These are phyloP conservation scores for Nevesoporus exiguus DNA, from an alignment of 768 basidiomycete genomes.

Conservation along the genomic window DNA sequence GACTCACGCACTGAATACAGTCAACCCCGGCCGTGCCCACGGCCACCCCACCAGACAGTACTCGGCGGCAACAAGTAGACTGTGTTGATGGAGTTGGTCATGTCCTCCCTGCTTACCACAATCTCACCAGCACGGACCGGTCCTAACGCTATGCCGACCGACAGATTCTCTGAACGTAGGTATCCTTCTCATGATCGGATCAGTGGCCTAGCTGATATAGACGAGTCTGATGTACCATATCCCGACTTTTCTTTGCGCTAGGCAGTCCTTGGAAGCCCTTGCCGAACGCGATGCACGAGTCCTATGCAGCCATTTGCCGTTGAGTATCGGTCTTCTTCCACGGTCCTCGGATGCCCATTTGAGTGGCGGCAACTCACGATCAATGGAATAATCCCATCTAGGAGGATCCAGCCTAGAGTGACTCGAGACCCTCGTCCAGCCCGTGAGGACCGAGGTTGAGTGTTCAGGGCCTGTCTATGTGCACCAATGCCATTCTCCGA, in stretches of 20 bases:
- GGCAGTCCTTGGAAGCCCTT: neutral
- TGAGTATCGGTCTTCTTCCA: neutral
- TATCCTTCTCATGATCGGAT: neutral
- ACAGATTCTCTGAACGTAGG: neutral
- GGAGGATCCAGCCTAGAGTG: no score
- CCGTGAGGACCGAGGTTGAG: neutral
- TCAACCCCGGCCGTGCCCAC: neutral
- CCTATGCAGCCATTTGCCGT: neutral
- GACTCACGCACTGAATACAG: neutral
- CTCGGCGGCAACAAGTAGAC: no score
- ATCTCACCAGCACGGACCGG: neutral
- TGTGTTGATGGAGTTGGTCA: no score
- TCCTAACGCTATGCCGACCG: neutral
- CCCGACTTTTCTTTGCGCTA: neutral
- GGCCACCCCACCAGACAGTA: no score
- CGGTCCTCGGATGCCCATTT: neutral
- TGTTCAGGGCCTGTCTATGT: neutral
- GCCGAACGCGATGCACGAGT: neutral
- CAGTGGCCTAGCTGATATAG: neutral
- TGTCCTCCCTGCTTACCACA: neutral
- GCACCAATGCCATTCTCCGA: neutral
- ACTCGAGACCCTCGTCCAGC: neutral
- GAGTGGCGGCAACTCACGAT: neutral
- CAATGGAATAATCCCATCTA: neutral
- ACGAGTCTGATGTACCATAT: neutral